Percentiles rank a stretch among this genome's conserved stretches.
Evolutionary conservation across 2,329 filamentous ascomycete species (phyloP).

Genomic region (Trichoderma breve): DNA sequence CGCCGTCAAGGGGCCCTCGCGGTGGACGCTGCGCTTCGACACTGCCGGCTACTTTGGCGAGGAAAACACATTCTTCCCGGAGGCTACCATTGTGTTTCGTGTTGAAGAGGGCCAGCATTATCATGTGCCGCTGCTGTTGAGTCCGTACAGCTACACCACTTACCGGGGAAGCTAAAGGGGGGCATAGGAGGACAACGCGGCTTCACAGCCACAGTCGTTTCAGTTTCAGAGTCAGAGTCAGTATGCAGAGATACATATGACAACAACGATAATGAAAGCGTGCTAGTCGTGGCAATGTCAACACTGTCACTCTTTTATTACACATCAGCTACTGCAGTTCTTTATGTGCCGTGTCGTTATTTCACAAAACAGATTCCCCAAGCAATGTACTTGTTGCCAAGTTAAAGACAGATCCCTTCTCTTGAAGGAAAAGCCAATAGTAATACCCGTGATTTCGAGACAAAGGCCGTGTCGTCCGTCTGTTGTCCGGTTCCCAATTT

Average conservation of each 20-base stretch:
- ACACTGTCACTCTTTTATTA: neutral
- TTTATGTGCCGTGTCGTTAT: neutral
- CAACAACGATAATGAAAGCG: neutral
- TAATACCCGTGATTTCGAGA: neutral
- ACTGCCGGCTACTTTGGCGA: constrained; percentile 69
- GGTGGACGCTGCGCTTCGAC: constrained; percentile 71
- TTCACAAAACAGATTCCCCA: neutral
- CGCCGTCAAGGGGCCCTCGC: constrained; percentile 44
- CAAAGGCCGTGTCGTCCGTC: neutral
- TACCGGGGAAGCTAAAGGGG: constrained; percentile 67
- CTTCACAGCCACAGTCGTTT: neutral
- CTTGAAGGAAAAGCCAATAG: neutral
- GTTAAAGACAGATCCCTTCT: neutral
- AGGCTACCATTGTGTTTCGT: constrained; percentile 54
- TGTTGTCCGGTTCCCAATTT: constrained; percentile 2
- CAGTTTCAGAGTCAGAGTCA: neutral
- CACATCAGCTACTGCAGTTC: neutral
- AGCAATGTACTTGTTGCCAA: neutral
- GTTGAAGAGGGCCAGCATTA: constrained; percentile 64
- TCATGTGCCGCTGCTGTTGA: constrained; percentile 75
- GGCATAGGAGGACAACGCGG: neutral
- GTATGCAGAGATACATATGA: neutral
- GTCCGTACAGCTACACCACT: constrained; percentile 78
- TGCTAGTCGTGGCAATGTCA: neutral
- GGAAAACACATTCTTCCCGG: constrained; percentile 60